A percentile compares a stretch with the other conserved stretches of the same genome.
Conservation (phyloP, 2,329 filamentous ascomycete species). For the Neonectria sp. region DNA sequence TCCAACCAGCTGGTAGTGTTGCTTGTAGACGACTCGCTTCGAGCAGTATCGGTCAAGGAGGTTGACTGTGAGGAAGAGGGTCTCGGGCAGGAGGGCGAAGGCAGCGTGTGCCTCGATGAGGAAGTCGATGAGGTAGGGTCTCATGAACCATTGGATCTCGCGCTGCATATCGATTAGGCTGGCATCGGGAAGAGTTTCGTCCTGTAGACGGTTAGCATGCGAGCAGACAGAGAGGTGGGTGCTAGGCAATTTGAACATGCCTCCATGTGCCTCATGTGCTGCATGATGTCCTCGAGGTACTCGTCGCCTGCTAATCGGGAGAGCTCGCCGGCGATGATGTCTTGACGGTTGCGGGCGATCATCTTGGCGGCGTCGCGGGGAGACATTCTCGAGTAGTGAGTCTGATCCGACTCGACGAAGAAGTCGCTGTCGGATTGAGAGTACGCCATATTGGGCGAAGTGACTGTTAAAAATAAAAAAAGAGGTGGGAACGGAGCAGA, state of each 20-base stretch:
- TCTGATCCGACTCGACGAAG: slow-evolving; percentile 71
- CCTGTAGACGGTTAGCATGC: slow-evolving; percentile 58
- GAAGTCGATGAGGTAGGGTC: slow-evolving; percentile 98
- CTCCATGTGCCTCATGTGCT: slow-evolving; percentile 98
- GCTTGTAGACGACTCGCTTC: slow-evolving; percentile 97
- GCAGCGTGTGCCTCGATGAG: slow-evolving; percentile 96
- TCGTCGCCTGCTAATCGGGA: slow-evolving; percentile 89
- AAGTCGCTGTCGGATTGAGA: slow-evolving; percentile 62
- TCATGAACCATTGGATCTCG: slow-evolving; percentile 99
- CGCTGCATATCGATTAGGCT: slow-evolving; percentile 99
- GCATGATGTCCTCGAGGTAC: slow-evolving; percentile 94
- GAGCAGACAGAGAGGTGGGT: background rate
- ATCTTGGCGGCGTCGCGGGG: slow-evolving; percentile 83
- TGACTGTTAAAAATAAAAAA: slow-evolving; percentile 27
- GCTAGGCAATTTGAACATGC: slow-evolving; percentile 56
- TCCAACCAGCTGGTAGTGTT: slow-evolving; percentile 97
- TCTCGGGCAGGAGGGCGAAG: slow-evolving; percentile 94
- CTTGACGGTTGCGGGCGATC: slow-evolving; percentile 86
- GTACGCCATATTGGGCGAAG: slow-evolving; percentile 63
- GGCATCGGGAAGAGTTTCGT: slow-evolving; percentile 93
- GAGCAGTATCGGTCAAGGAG: slow-evolving; percentile 98
- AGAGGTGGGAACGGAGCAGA: slow-evolving; percentile 34
- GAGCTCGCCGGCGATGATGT: slow-evolving; percentile 89
- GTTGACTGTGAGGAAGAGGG: slow-evolving; percentile 96
- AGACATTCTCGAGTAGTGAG: slow-evolving; percentile 70